phyloP scores from a whole-genome alignment of 345 rosid genomes.

The Lumnitzera racemosa region DNA sequence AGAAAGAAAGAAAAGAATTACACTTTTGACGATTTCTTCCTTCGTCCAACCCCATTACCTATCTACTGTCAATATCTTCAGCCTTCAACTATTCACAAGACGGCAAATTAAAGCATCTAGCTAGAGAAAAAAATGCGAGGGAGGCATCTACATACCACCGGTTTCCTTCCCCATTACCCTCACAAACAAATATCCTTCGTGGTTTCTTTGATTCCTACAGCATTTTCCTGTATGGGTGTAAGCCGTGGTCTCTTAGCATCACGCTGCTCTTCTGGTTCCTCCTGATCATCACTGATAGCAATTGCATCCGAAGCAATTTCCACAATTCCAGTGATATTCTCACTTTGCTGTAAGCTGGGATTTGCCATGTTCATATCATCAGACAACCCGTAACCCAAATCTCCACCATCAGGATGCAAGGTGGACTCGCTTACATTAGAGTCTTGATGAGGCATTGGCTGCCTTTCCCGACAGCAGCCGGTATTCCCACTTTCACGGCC shows the following conservation, averaged over 20 bases:
- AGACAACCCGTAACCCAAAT: neutral
- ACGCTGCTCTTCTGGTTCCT: slow-evolving; percentile 31
- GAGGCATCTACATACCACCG: neutral
- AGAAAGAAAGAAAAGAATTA: no score
- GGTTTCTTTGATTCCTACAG: slow-evolving; percentile 10
- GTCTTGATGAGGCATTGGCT: slow-evolving; percentile 14
- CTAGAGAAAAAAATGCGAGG: neutral
- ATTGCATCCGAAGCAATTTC: slow-evolving; percentile 3
- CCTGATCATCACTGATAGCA: neutral
- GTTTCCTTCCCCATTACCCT: slow-evolving; percentile 4
- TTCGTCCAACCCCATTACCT: neutral
- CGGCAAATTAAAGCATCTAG: slow-evolving; percentile 3
- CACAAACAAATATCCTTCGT: slow-evolving; percentile 23
- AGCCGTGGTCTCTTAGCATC: slow-evolving; percentile 56
- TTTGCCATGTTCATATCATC: neutral
- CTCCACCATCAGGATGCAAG: neutral
- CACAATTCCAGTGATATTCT: neutral
- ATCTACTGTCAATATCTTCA: neutral
- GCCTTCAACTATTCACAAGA: slow-evolving; percentile 7
- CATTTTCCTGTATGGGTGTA: slow-evolving; percentile 21
- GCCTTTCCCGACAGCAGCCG: slow-evolving; percentile 8
- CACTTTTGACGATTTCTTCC: neutral
- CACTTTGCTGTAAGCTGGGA: neutral
- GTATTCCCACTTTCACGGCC: slow-evolving; percentile 11
- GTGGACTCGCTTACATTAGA: neutral